Evolutionary conservation across 345 rosid species (phyloP).

Genomic region (Pistacia integerrima): DNA sequence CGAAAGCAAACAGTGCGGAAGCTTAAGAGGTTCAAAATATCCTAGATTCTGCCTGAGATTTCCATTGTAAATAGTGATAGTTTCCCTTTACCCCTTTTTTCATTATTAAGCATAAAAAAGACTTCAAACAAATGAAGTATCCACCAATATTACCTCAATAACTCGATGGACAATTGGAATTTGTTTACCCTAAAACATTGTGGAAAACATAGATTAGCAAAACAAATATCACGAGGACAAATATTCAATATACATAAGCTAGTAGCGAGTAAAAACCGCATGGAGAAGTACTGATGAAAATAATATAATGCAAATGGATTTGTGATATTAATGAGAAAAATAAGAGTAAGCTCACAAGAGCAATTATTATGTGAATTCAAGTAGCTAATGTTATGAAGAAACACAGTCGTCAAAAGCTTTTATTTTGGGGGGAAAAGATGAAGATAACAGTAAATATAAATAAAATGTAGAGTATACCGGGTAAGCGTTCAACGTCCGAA

Average conservation of each 20-base stretch:
- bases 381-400: background rate
- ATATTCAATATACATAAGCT: background rate
- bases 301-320: background rate
- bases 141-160: conserved; percentile 37
- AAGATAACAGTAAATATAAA: background rate
- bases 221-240: background rate
- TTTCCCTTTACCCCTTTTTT: conserved; percentile 3
- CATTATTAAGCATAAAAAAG: background rate
- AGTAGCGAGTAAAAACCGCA: background rate
- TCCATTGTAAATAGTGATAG: background rate
- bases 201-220: conserved; percentile 13
- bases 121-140: background rate
- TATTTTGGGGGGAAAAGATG: too few species aligned
- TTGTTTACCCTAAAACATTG: conserved; percentile 33
- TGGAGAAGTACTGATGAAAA: background rate
- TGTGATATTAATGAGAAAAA: background rate
- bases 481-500: background rate
- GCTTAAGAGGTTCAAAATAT: background rate
- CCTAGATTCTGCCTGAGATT: background rate
- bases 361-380: background rate
- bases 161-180: conserved; percentile 60
- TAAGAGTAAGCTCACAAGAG: background rate
- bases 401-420: background rate
- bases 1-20: background rate
- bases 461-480: background rate